phyloP scores from a whole-genome alignment of 2,329 filamentous ascomycete species.

The Neospermospora avenae region DNA sequence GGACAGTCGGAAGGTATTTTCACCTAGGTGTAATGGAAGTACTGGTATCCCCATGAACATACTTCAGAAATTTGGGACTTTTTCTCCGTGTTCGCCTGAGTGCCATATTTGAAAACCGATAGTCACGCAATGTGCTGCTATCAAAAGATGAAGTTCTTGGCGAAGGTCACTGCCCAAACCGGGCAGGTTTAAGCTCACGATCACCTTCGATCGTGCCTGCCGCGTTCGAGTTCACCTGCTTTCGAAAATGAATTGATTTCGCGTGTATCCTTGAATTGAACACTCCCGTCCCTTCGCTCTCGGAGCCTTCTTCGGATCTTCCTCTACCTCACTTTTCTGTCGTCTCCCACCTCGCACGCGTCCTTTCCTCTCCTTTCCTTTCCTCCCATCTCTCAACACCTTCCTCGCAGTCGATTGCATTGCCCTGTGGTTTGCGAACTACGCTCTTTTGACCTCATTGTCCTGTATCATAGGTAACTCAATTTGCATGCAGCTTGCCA shows the following conservation, averaged over 20 bases:
- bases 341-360: background rate
- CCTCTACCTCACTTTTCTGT: background rate
- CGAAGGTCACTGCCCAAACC: background rate
- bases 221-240: background rate
- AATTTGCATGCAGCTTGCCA: background rate
- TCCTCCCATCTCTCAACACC: background rate
- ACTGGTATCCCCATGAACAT: no score
- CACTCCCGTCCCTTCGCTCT: background rate
- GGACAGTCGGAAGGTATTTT: no score
- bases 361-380: background rate
- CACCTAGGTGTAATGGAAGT: no score
- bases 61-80: no score
- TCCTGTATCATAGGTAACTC: background rate
- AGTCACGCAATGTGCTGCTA: background rate
- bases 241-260: no score
- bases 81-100: no score
- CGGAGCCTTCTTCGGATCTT: background rate
- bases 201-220: background rate
- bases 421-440: background rate
- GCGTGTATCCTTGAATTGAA: background rate
- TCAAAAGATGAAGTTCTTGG: background rate
- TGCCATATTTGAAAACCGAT: no score
- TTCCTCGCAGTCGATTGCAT: background rate
- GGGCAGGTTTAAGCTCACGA: background rate
- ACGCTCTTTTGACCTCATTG: background rate